These are phyloP conservation scores for Noccaea bulbosa DNA, from an alignment of 345 rosid genomes.

Conservation along the genomic window DNA sequence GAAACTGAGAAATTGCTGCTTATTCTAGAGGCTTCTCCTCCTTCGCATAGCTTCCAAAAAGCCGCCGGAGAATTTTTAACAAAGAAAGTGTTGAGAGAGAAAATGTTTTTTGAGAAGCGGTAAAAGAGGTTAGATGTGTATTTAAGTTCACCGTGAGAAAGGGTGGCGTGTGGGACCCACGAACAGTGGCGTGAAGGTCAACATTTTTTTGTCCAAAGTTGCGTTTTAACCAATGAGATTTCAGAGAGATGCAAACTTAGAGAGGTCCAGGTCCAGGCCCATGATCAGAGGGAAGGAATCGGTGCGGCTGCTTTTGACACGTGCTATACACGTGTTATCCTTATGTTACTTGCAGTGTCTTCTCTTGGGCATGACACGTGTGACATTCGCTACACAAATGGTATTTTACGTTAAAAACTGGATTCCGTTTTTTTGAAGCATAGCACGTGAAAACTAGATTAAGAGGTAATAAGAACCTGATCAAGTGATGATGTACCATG, in stretches of 20 bases:
- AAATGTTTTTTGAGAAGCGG: constrained; percentile 15
- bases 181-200: constrained; percentile 31
- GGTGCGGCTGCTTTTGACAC: constrained; percentile 33
- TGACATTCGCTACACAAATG: neutral
- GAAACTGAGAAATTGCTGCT: neutral
- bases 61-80: constrained; percentile 20
- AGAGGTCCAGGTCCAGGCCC: constrained; percentile 44
- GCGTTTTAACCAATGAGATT: constrained; percentile 31
- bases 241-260: neutral
- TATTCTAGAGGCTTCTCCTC: neutral
- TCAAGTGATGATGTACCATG: no score
- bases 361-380: constrained; percentile 15
- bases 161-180: constrained; percentile 30
- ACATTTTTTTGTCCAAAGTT: constrained; percentile 35
- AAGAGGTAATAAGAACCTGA: neutral
- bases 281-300: constrained; percentile 35
- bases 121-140: constrained; percentile 27
- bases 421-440: neutral
- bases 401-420: neutral
- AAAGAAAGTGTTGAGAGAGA: neutral
- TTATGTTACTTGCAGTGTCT: constrained; percentile 23
- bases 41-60: constrained; percentile 26
- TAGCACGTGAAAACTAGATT: constrained; percentile 15
- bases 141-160: constrained; percentile 32
- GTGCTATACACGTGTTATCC: constrained; percentile 35